phyloP scores from a whole-genome alignment of 495 filamentous ascomycete genomes.

The Collariella sp. region DNA sequence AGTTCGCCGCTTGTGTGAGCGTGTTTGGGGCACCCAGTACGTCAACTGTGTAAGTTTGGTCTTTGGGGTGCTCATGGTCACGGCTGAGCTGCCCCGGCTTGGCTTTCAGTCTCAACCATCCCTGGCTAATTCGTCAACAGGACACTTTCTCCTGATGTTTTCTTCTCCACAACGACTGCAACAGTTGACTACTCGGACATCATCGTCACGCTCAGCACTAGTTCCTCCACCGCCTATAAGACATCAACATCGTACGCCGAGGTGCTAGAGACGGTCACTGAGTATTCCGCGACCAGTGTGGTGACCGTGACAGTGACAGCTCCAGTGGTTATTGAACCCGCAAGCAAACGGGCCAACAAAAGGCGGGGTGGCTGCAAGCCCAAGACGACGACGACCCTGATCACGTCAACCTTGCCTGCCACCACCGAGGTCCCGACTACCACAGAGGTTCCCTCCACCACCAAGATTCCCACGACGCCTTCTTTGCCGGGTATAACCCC shows the following conservation, averaged over 20 bases:
- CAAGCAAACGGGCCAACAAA: no score
- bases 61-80: no score
- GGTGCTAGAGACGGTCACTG: background rate
- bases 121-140: background rate
- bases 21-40: constrained; percentile 1
- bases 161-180: background rate
- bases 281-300: background rate
- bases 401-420: background rate
- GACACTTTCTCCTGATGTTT: constrained; percentile 28
- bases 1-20: background rate
- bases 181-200: constrained; percentile 7
- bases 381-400: background rate
- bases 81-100: no score
- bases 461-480: no score
- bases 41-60: constrained; percentile 24
- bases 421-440: no score
- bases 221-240: background rate
- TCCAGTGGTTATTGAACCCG: background rate
- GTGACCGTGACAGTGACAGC: background rate
- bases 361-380: background rate
- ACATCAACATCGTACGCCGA: constrained; percentile 1
- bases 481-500: no score
- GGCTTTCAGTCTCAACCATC: no score
- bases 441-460: no score
- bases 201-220: background rate